Percentiles rank a stretch among this genome's conserved stretches.
These are phyloP conservation scores for Solanum corneliomulleri DNA, from an alignment of 257 asterid genomes.

Conservation along the genomic window DNA sequence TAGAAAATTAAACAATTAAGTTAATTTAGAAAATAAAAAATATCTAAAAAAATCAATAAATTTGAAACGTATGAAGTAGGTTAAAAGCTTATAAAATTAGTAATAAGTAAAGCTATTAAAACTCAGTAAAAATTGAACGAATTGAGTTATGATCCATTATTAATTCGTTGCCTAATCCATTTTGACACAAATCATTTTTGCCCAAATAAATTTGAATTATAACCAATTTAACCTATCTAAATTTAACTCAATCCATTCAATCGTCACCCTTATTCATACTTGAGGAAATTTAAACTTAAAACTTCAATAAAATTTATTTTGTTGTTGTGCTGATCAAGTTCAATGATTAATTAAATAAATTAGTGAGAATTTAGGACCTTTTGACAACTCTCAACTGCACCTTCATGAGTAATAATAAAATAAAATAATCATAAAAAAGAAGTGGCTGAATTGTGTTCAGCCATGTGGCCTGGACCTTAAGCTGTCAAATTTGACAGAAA, in stretches of 20 bases:
- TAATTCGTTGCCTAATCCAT: too few species aligned
- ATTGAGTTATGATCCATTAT: too few species aligned
- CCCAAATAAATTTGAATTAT: too few species aligned
- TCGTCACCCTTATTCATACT: accelerated
- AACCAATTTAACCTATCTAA: too few species aligned
- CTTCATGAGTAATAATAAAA: neutral
- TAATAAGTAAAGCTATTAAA: too few species aligned
- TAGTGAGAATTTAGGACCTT: neutral
- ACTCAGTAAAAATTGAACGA: too few species aligned
- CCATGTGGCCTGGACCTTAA: neutral
- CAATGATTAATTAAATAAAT: neutral
- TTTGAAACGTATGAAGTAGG: accelerated
- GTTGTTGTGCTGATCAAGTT: neutral
- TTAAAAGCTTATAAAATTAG: too few species aligned
- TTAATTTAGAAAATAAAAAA: too few species aligned
- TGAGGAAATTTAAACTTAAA: too few species aligned
- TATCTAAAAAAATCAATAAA: too few species aligned
- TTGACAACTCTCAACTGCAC: neutral
- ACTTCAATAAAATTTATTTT: neutral
- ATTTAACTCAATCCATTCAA: accelerated
- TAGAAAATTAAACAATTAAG: too few species aligned
- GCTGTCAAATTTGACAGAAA: neutral
- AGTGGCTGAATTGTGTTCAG: neutral
- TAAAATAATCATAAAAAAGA: neutral
- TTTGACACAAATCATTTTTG: too few species aligned